A percentile compares a stretch with the other conserved stretches of the same genome.
Conservation (phyloP, 208 protist genomes). For the Leishmania mexicana region DNA sequence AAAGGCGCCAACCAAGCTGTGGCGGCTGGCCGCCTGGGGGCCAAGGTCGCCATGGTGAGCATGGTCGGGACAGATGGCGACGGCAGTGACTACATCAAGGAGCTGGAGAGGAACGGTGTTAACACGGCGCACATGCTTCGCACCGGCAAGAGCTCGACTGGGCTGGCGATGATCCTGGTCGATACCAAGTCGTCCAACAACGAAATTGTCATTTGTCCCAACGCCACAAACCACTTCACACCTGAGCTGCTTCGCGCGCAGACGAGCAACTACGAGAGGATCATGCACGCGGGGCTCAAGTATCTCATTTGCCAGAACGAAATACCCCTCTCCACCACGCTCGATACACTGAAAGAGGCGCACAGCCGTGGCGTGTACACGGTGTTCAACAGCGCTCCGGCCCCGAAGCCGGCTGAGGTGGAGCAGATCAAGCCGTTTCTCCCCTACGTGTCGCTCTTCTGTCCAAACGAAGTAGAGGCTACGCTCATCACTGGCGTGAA, state of each 20-base stretch:
- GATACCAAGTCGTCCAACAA: conserved; percentile 88
- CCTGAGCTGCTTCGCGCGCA: conserved; percentile 48
- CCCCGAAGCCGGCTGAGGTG: conserved; percentile 70
- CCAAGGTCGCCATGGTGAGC: conserved; percentile 83
- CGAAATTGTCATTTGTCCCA: conserved; percentile 93
- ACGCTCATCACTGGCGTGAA: conserved; percentile 78
- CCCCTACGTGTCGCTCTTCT: conserved; percentile 86
- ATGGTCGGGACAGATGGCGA: conserved; percentile 90
- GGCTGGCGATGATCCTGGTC: conserved; percentile 93
- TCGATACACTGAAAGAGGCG: conserved; percentile 82
- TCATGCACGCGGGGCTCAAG: conserved; percentile 59
- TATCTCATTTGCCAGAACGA: conserved; percentile 94
- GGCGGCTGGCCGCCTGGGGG: conserved; percentile 80
- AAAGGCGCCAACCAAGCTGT: conserved; percentile 96
- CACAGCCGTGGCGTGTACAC: conserved; percentile 85
- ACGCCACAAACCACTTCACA: conserved; percentile 79
- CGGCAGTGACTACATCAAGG: conserved; percentile 80
- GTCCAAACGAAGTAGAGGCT: conserved; percentile 94
- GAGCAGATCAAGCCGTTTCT: conserved; percentile 77
- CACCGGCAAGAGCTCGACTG: conserved; percentile 53
- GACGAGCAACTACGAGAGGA: conserved; percentile 58
- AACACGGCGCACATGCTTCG: conserved; percentile 69
- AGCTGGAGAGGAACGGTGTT: conserved; percentile 85
- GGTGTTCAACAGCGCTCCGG: conserved; percentile 94
- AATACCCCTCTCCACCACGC: conserved; percentile 84